phyloP scores from a whole-genome alignment of 1,284 basidiomycete genomes.

The Schizophyllum commune region DNA sequence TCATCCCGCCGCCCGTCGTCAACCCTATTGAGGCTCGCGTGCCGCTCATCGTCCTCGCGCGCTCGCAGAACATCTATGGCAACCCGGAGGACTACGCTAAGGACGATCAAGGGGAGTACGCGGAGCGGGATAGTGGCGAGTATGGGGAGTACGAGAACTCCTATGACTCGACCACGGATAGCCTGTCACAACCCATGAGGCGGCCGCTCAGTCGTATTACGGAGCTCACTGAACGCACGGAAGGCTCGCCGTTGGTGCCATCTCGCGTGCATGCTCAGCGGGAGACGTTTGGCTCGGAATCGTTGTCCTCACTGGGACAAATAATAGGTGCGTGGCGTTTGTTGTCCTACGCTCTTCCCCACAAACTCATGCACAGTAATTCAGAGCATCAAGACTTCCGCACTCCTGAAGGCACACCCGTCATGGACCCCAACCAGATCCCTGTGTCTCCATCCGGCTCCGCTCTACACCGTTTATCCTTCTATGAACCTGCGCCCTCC shows the following conservation, averaged over 20 bases:
- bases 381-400: not conserved
- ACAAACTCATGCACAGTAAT: not conserved
- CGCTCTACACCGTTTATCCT: conserved; percentile 64
- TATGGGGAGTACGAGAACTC: conserved; percentile 2
- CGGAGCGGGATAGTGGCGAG: conserved; percentile 10
- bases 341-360: not conserved
- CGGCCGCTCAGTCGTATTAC: conserved; percentile 50
- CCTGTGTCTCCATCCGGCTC: conserved; percentile 59
- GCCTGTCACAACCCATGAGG: conserved; percentile 2
- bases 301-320: conserved; percentile 56
- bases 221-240: conserved; percentile 57
- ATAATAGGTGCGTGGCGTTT: conserved; percentile 39
- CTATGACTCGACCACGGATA: not conserved
- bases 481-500: conserved; percentile 48
- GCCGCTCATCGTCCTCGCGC: conserved; percentile 49
- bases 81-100: conserved; percentile 4
- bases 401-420: not conserved
- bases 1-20: not conserved
- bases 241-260: conserved; percentile 41
- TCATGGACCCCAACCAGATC: conserved; percentile 51
- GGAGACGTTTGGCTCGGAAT: conserved; percentile 31
- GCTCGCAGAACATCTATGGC: conserved; percentile 29
- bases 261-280: conserved; percentile 30
- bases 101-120: conserved; percentile 7
- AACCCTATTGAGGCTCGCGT: conserved; percentile 21